Percentiles rank a stretch among this genome's conserved stretches.
These are phyloP conservation scores for Pseudogymnoascus destructans DNA, from an alignment of 2,329 filamentous ascomycete species.

Conservation along the genomic window DNA sequence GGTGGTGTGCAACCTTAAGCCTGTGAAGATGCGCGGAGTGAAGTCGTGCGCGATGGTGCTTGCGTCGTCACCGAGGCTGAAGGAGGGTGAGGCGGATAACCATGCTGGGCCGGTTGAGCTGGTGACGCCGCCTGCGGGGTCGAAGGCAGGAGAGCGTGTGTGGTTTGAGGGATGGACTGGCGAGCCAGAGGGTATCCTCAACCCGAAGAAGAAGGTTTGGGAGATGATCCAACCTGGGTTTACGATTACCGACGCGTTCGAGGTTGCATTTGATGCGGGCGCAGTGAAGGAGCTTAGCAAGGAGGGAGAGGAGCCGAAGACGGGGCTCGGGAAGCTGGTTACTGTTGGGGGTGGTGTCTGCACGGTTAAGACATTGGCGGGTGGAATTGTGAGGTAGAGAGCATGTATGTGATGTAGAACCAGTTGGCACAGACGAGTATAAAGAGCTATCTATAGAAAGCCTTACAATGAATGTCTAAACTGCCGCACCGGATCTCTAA, in stretches of 20 bases:
- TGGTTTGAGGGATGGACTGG: constrained; percentile 92
- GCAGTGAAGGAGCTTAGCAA: constrained; percentile 65
- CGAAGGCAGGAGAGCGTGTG: constrained; percentile 74
- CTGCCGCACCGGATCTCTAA: neutral
- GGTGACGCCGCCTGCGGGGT: constrained; percentile 65
- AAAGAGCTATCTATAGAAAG: constrained; percentile 7
- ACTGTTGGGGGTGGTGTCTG: constrained; percentile 63
- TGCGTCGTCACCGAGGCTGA: constrained; percentile 72
- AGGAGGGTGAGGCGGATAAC: constrained; percentile 71
- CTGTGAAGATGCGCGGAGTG: constrained; percentile 94
- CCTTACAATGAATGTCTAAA: neutral
- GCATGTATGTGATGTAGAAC: neutral
- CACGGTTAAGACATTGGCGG: constrained; percentile 68
- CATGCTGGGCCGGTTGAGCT: constrained; percentile 89
- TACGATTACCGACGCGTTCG: constrained; percentile 67
- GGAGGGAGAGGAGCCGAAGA: constrained; percentile 39
- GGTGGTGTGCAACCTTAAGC: constrained; percentile 95
- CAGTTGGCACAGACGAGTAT: neutral
- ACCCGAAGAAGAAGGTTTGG: constrained; percentile 99
- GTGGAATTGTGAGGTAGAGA: constrained; percentile 67
- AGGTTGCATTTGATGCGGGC: constrained; percentile 75
- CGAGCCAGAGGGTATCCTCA: constrained; percentile 82
- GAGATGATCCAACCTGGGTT: constrained; percentile 94
- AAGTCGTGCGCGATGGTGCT: constrained; percentile 82
- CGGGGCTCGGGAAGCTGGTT: constrained; percentile 48